Base-by-base conservation (phyloP, 2,329 filamentous ascomycete genomes). In the Coniochaeta sp. region DNA sequence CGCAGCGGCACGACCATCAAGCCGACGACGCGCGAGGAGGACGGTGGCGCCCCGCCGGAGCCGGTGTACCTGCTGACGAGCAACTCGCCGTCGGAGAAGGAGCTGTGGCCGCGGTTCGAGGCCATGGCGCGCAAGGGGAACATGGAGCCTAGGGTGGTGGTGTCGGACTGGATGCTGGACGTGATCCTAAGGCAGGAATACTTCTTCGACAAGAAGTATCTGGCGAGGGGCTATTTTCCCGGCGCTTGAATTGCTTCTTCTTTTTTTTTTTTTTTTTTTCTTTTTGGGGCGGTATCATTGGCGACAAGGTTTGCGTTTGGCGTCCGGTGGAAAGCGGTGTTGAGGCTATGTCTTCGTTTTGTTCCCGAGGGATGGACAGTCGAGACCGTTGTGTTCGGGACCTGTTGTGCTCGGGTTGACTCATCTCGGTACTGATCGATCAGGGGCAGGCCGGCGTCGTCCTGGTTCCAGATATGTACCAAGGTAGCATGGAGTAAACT, bases 171-270 rank as follows among this genome's bases (percentile, higher is more conserved):
- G 95, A 73, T 99, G 67, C 77, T 99, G 60, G 89, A 93, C 69
- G 87, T 92, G 62, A 91, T 91, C 4, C 93, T 99, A 90, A 86
- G 85, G 67, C 95, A 99, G 75, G 81, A 91, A 73, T 77, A 95
- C 63, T 79, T 79, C n/a, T 88, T 86, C 73, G 79, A 86, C 60
- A 76, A 86, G 44, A 82, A 80, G 65, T 91, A 90, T 69, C 71
- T 86, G 57, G 76, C 77, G 32, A 72, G 73, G 55, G 78, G 77
- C 60, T 68, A 65, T 32, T 67, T 42, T 36, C 30, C 38, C 4
- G 55, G 30, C 17, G 22, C 24, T 6, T 59, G 38, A 56, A 16
- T 54, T 34, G 17, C 36, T n/a, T 59, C 10, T 26, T 24, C n/a
- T 22, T 24, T 19, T 17, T 52, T 52, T 50, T n/a, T n/a, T n/a